Evolutionary conservation across 2,329 filamentous ascomycete genomes (phyloP), one percentile per base, ranked within the genome.

Genomic region (Colletotrichum melonis): DNA sequence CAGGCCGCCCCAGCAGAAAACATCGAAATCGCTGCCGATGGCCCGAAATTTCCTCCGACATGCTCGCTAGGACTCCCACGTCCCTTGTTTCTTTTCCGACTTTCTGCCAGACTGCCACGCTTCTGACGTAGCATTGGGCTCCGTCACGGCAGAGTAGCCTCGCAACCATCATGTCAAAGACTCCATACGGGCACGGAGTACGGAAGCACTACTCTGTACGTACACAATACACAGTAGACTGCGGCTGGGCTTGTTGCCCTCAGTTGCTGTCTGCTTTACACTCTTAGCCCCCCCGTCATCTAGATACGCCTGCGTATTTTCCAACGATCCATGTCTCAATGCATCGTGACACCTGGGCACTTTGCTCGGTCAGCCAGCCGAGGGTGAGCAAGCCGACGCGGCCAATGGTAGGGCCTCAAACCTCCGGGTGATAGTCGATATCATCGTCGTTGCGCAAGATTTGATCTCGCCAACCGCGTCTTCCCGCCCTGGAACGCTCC

Each of bases 391-490:
- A 64, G 67, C 58, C 66, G 70, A 73, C 32, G 42, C 59, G 46
- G 14, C 70, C 67, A 72, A 49, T 72, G 28, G 66, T 35, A 69
- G n/a, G 14, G 19, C 12, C 11, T 3, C 19, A 28, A 32, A 28
- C 49, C 68, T 28, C 58, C 42, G 24, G 35, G 54, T 9, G 26
- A n/a, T 14, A 42, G 12, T 24, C 42, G 28, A 16, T 67, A 63
- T 30, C 57, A 59, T 74, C 68, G 58, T 54, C 62, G 63, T 67
- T 59, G 68, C 63, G 68, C 72, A 62, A 72, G 57, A 72, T 72
- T 72, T 72, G 62, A 74, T 72, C 72, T 74, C 57, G 68, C 72
- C 54, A 74, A 67, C 67, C 72, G 63, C 68, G 63, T 57, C 72
- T 58, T 67, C 68, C 72, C 62, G 68, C 63, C 55, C 68, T 74